These are phyloP conservation scores for Dactylorhiza incarnata DNA, from an alignment of 106 monocot species.

Conservation along the genomic window DNA sequence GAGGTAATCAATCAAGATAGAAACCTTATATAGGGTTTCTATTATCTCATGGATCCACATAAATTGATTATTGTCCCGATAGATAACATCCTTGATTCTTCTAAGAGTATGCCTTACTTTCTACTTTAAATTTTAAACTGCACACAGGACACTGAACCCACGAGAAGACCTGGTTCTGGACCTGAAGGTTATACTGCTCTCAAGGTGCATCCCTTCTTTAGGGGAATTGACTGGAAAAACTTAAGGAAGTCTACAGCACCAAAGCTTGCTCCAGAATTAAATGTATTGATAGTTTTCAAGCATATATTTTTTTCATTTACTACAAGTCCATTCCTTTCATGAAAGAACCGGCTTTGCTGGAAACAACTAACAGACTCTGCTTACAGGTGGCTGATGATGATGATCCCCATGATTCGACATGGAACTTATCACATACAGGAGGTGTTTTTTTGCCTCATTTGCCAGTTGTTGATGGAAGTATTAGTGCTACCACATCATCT, in stretches of 20 bases:
- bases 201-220: constrained; percentile 87
- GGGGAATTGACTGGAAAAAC: constrained; percentile 79
- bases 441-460: constrained; percentile 26
- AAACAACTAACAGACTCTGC: constrained; percentile 10
- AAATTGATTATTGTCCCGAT: background rate
- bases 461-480: constrained; percentile 24
- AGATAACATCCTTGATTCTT: background rate
- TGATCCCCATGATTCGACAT: constrained; percentile 46
- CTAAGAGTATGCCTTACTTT: background rate
- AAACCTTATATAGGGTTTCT: too few species aligned
- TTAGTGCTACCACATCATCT: constrained; percentile 45
- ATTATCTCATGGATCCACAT: too few species aligned
- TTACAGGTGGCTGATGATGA: constrained; percentile 54
- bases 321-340: background rate
- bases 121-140: background rate
- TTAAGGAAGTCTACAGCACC: constrained; percentile 49
- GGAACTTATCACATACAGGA: constrained; percentile 59
- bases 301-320: background rate
- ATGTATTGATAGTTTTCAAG: constrained; percentile 30
- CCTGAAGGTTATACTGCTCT: constrained; percentile 77
- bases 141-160: constrained; percentile 72
- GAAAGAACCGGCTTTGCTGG: background rate
- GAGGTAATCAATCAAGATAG: too few species aligned
- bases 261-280: constrained; percentile 48
- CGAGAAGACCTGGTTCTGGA: constrained; percentile 73